phyloP scores from a whole-genome alignment of 345 rosid species.

The Rhodomyrtus tomentosa region DNA sequence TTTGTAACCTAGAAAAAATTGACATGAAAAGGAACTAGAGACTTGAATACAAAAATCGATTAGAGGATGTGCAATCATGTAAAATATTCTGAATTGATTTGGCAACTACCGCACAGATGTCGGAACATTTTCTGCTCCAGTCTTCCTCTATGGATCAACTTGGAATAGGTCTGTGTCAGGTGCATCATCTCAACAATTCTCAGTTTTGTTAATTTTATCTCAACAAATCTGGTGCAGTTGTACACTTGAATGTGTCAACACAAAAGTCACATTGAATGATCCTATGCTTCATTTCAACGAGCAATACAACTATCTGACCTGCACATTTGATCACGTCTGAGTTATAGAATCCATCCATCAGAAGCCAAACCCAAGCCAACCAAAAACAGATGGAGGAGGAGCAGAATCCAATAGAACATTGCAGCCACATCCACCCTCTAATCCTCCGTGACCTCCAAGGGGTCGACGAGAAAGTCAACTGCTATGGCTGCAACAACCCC shows the following conservation, averaged over 20 bases:
- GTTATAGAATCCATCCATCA: not conserved
- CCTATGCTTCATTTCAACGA: not conserved
- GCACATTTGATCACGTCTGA: not conserved
- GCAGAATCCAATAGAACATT: not conserved
- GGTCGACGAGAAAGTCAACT: not conserved
- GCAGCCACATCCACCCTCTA: not conserved
- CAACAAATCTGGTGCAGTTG: not conserved
- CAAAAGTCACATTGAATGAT: not conserved
- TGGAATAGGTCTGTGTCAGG: not conserved
- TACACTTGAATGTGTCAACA: not conserved
- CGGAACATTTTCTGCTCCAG: not conserved
- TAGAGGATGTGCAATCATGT: not conserved
- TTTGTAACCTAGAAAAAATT: not conserved
- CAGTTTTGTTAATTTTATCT: not conserved
- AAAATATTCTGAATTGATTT: not conserved
- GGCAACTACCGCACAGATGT: not conserved
- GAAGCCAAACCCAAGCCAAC: not conserved
- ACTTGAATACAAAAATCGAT: not conserved
- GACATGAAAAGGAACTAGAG: not conserved
- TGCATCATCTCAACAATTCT: not conserved
- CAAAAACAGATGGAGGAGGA: not conserved
- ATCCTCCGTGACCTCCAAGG: not conserved
- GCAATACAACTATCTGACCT: not conserved
- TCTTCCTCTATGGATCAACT: not conserved
- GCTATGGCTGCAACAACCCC: not conserved